phyloP scores from a whole-genome alignment of 805 yeast species.

The Lachancea meyersii region DNA sequence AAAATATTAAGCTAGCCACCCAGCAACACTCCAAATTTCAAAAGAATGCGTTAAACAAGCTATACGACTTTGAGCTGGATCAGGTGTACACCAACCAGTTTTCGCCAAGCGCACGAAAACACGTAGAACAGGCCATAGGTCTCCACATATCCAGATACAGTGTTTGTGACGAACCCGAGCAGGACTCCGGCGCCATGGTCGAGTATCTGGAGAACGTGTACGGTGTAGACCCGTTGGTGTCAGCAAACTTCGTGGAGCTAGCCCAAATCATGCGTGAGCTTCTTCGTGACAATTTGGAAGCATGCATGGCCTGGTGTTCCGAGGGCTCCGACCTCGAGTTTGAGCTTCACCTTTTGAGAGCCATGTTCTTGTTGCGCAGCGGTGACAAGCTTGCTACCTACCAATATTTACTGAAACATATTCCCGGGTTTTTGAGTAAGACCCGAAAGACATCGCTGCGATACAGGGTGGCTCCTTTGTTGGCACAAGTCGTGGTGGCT shows the following conservation, averaged over 20 bases:
- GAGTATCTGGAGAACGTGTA: constrained; percentile 29
- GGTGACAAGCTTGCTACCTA: constrained; percentile 31
- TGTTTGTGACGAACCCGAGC: constrained; percentile 33
- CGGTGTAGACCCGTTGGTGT: constrained; percentile 24
- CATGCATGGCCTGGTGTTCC: constrained; percentile 48
- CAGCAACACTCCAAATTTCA: constrained; percentile 26
- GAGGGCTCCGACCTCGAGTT: constrained; percentile 22
- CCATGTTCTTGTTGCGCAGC: constrained; percentile 16
- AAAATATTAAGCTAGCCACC: constrained; percentile 25
- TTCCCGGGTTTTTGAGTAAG: constrained; percentile 34
- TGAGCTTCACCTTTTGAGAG: constrained; percentile 22
- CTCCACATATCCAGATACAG: constrained; percentile 45
- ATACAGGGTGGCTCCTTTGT: constrained; percentile 39
- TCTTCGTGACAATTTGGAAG: constrained; percentile 32
- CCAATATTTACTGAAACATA: constrained; percentile 37
- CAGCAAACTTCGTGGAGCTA: constrained; percentile 38
- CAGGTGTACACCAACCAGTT: constrained; percentile 33
- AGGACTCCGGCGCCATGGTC: constrained; percentile 24
- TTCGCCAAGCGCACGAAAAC: constrained; percentile 17
- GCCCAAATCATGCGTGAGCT: constrained; percentile 38
- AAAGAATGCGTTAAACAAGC: constrained; percentile 24
- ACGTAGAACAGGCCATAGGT: constrained; percentile 39
- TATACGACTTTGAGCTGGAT: constrained; percentile 31
- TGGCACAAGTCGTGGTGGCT: constrained; percentile 33
- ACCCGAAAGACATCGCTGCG: constrained; percentile 33